Base-by-base conservation (phyloP, 768 basidiomycete species). In the Agaricus sinodeliciosus region DNA sequence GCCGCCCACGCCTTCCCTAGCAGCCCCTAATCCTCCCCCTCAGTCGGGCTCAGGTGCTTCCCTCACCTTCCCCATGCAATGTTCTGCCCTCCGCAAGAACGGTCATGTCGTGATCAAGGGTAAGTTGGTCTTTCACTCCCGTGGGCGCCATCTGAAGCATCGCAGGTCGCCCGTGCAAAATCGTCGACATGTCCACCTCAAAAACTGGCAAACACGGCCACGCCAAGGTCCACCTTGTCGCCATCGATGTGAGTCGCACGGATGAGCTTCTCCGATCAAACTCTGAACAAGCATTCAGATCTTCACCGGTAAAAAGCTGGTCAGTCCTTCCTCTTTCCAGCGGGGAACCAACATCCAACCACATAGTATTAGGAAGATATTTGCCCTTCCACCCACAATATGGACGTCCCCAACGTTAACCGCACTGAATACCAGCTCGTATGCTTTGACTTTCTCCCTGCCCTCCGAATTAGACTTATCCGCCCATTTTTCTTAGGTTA, bases 201-300 rank as follows among this genome's bases (percentile, higher is more conserved):
- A 98, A 98, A 84, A 95, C 94, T 44, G 94, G 95, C 64, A 98
- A 98, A 84, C 95, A 98, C 78, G 95, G 95, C 64, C 95, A 99
- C 77, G 95, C 96, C 72, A 99, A 98, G 76, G 96, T 98, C 67
- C 94, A 98, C 74, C 81, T 99, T 58, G 82, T 97, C 62, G 96
- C 85, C 68, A 90, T 91, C 68, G 96, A 99, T 74, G 94, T 96
- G 67, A 58, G 92, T 82, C 28, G 43, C 44, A 5, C 36, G 45
- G 47, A 25, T 45, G 42, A 45, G 15, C 55, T 47, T 27, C 50
- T 19, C n/a, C 40, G 54, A 43, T 42, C 39, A 18, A 31, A 9
- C 11, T 19, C 2, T 55, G 15, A 37, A 52, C 48, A 50, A 58
- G 49, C 65, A 49, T 35, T 36, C 65, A 96, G 95, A 98, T 99